phyloP scores from a whole-genome alignment of 2,329 filamentous ascomycete species.

The Xylaria sp. region DNA sequence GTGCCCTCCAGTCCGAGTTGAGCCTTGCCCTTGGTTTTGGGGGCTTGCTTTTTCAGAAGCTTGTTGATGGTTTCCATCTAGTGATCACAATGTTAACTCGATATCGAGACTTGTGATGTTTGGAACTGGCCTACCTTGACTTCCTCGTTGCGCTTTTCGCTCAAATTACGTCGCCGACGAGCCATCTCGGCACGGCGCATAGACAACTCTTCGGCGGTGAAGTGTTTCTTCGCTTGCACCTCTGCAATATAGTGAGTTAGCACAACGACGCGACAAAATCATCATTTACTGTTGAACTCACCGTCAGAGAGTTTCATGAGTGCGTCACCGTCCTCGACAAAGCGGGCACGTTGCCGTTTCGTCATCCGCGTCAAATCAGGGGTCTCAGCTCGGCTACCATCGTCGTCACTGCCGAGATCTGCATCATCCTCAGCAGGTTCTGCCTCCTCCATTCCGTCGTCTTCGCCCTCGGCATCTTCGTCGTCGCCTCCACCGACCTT shows the following conservation, averaged over 20 bases:
- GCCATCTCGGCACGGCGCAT: slow-evolving; percentile 61
- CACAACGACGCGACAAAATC: neutral
- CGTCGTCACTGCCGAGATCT: slow-evolving; percentile 40
- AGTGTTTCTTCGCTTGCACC: slow-evolving; percentile 58
- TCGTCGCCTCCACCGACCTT: slow-evolving; percentile 37
- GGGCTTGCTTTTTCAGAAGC: slow-evolving; percentile 77
- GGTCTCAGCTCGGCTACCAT: slow-evolving; percentile 45
- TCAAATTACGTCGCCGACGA: slow-evolving; percentile 55
- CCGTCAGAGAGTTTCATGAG: slow-evolving; percentile 57
- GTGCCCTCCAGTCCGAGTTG: slow-evolving; percentile 43
- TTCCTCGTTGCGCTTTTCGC: slow-evolving; percentile 59
- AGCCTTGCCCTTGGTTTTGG: slow-evolving; percentile 60
- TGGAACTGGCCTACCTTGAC: slow-evolving; percentile 48
- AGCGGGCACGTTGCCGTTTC: slow-evolving; percentile 54
- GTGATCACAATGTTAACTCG: slow-evolving; percentile 9
- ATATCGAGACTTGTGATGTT: neutral
- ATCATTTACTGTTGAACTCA: slow-evolving; percentile 29
- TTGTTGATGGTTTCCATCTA: slow-evolving; percentile 91
- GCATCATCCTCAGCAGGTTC: slow-evolving; percentile 36
- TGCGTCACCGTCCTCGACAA: slow-evolving; percentile 48
- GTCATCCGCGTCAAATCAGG: slow-evolving; percentile 57
- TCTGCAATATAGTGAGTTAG: slow-evolving; percentile 37
- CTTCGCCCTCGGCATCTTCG: slow-evolving; percentile 39
- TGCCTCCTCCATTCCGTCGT: slow-evolving; percentile 42
- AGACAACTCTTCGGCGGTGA: slow-evolving; percentile 56